Conservation (phyloP, 1,284 basidiomycete genomes). For the Microbotryomycetes sp. region DNA sequence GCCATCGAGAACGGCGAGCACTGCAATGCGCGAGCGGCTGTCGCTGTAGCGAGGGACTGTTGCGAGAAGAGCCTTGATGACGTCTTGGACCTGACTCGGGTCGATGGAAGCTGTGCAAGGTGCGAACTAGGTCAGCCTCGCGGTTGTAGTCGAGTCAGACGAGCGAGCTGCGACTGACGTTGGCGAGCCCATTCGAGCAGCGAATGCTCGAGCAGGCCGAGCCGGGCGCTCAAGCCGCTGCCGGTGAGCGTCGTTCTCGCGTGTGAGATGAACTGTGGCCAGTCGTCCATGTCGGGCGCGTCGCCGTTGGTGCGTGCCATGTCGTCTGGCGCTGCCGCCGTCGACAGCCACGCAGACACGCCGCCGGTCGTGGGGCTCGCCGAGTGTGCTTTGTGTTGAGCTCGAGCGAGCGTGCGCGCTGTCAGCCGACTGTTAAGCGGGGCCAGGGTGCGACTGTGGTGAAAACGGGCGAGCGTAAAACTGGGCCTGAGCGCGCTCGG, state of each 20-base stretch:
- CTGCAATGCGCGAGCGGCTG: conserved; percentile 58
- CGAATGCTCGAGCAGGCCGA: not conserved
- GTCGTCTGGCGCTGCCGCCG: not conserved
- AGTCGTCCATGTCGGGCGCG: not conserved
- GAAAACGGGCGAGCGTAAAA: too few species aligned
- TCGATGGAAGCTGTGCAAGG: conserved; percentile 42
- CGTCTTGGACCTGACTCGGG: conserved; percentile 57
- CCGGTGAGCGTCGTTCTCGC: not conserved
- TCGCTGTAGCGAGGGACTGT: conserved; percentile 73
- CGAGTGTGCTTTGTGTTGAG: not conserved
- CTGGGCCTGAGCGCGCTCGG: not conserved
- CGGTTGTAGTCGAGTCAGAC: not conserved
- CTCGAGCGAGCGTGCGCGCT: not conserved
- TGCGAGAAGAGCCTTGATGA: conserved; percentile 62
- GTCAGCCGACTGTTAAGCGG: too few species aligned
- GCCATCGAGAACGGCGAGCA: conserved; percentile 57
- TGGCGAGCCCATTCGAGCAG: not conserved
- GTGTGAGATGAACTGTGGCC: not conserved
- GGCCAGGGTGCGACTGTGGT: not conserved
- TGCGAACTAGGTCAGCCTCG: not conserved
- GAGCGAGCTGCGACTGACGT: not conserved
- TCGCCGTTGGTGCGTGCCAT: not conserved
- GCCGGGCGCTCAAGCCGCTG: not conserved
- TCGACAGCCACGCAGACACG: not conserved
- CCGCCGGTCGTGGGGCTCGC: not conserved